Evolutionary conservation across 768 basidiomycete genomes (phyloP).

Genomic region (Boletales sp.): DNA sequence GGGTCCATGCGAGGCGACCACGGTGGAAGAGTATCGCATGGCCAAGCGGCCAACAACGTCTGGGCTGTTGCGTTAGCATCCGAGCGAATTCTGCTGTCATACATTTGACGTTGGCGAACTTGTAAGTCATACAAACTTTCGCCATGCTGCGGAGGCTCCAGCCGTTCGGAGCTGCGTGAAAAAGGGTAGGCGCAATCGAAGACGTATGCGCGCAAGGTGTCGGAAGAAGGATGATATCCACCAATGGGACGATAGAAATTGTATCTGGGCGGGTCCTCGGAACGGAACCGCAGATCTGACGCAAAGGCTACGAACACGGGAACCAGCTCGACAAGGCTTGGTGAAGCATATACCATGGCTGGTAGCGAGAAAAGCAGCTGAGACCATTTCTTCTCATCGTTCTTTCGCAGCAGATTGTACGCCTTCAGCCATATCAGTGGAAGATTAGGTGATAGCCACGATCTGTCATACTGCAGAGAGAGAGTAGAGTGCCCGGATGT

Average conservation of each 20-base stretch:
- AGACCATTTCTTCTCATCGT: slow-evolving; percentile 4
- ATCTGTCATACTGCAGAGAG: slow-evolving; percentile 15
- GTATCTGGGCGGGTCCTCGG: slow-evolving; percentile 3
- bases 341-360: slow-evolving; percentile 23
- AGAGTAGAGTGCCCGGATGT: neutral
- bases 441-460: slow-evolving; percentile 25
- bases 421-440: slow-evolving; percentile 22
- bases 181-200: neutral
- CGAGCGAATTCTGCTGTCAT: neutral
- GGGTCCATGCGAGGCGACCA: neutral
- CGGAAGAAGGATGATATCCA: neutral
- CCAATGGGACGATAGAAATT: neutral
- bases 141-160: no score
- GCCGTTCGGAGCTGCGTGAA: neutral
- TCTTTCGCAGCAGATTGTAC: slow-evolving; percentile 21
- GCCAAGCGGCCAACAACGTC: neutral
- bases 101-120: neutral
- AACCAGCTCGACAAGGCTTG: slow-evolving; percentile 6
- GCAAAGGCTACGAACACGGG: slow-evolving; percentile 30
- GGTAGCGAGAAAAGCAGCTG: slow-evolving; percentile 28
- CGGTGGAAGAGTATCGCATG: neutral
- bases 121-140: no score
- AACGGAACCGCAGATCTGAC: slow-evolving; percentile 2
- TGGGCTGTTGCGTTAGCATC: neutral
- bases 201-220: neutral